Base-by-base conservation (phyloP, 371 early-diverging fungal species). In the Massospora cicadina region DNA sequence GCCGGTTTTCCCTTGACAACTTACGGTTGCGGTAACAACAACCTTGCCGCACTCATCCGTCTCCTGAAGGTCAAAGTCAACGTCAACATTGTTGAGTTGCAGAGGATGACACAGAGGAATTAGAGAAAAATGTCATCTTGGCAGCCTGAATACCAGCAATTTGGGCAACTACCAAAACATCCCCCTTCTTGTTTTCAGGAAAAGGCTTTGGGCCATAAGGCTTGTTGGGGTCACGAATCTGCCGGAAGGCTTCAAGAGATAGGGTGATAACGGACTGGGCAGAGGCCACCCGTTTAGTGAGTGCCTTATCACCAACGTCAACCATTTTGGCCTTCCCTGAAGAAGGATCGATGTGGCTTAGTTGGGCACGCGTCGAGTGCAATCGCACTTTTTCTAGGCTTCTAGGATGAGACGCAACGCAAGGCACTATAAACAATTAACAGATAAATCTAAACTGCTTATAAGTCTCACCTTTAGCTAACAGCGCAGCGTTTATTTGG, bases 141-240 rank as follows among this genome's bases (percentile, higher is more conserved):
- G 93, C 93, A 2, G 88, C 95, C 68, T 89, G 84, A 60, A 95
- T 91, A 0, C 93, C 95, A 0, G 93, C 92, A 2, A 93, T 82
- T 67, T 88, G 88, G 0, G 93, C 91, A 1, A 91, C 90, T 0
- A 84, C 79, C 33, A 93, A 72, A 1, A 92, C 91, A 68, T 93
- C 91, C 21, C 95, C 95, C 67, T 91, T 91, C 66, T 80, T 81
- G 64, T 77, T 75, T 25, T 73, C 72, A 68, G 86, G 83, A 1
- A 75, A 67, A 55, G 76, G 72, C 32, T 91, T 65, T 0, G 86
- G 75, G 1, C 73, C 66, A 67, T 77, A 86, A 0, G 89, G 85
- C 2, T 80, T 69, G 71, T 68, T 1, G 92, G 93, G 1, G 74
- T 72, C 1, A 91, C 93, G 26, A 79, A 80, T 33, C 95, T 84